phyloP scores from a whole-genome alignment of 208 protist species.

The Trypanosoma congolense region DNA sequence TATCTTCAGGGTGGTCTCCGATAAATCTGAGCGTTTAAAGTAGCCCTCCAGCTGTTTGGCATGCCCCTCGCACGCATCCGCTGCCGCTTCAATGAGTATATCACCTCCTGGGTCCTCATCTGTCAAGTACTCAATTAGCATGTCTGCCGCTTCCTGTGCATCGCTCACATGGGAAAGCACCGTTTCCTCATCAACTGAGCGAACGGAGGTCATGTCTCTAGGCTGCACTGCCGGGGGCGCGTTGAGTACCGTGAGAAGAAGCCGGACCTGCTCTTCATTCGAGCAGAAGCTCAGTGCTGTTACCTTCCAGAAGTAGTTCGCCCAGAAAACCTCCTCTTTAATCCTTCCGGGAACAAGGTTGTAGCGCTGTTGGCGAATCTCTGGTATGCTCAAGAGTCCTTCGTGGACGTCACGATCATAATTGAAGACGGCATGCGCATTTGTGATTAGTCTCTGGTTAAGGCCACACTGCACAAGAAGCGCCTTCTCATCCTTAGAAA shows the following conservation, averaged over 20 bases:
- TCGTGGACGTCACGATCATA: constrained; percentile 64
- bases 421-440: constrained; percentile 36
- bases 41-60: constrained; percentile 33
- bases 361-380: constrained; percentile 57
- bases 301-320: constrained; percentile 83
- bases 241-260: constrained; percentile 60
- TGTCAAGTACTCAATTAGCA: constrained; percentile 50
- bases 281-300: constrained; percentile 55
- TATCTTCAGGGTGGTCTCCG: constrained; percentile 25
- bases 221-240: constrained; percentile 32
- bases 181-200: constrained; percentile 30
- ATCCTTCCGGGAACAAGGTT: constrained; percentile 59
- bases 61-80: constrained; percentile 37
- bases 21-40: constrained; percentile 33
- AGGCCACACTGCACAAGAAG: constrained; percentile 61
- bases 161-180: constrained; percentile 25
- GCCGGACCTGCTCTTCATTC: constrained; percentile 48
- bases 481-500: constrained; percentile 43
- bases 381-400: constrained; percentile 36
- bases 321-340: constrained; percentile 75
- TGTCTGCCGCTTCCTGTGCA: constrained; percentile 39
- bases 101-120: constrained; percentile 27
- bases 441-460: constrained; percentile 30
- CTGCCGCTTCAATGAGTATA: constrained; percentile 30
- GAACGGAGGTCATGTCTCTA: constrained; percentile 12